Evolutionary conservation across 2,329 filamentous ascomycete genomes (phyloP).

Genomic region (Ceratocystis harringtonii): DNA sequence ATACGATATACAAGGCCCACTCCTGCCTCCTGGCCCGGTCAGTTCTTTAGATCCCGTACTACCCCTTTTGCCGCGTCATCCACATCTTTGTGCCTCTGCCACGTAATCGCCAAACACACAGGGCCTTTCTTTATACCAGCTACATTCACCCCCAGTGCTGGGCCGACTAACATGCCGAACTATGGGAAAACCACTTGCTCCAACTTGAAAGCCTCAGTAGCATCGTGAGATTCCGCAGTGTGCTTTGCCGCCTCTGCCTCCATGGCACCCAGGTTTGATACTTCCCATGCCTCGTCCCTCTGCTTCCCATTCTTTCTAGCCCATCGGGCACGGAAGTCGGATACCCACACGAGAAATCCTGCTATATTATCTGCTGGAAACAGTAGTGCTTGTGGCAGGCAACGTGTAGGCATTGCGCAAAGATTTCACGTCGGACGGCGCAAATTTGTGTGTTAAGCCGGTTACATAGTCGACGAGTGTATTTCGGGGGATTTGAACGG

Average conservation of each 20-base stretch:
- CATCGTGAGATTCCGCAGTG: neutral
- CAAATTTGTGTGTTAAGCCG: slow-evolving; percentile 24
- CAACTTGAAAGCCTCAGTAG: slow-evolving; percentile 24
- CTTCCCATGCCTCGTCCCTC: slow-evolving; percentile 33
- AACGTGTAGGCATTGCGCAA: neutral
- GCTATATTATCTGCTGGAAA: slow-evolving; percentile 31
- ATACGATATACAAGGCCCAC: neutral
- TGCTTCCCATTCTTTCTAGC: slow-evolving; percentile 28
- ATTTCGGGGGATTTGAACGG: slow-evolving; percentile 19
- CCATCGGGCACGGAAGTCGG: slow-evolving; percentile 31
- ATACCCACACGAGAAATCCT: slow-evolving; percentile 29
- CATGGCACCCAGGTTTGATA: slow-evolving; percentile 39
- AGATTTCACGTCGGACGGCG: slow-evolving; percentile 19
- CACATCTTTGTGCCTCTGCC: slow-evolving; percentile 25
- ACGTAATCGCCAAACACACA: slow-evolving; percentile 32
- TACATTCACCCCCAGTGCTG: slow-evolving; percentile 32
- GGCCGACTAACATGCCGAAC: slow-evolving; percentile 30
- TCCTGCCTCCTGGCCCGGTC: neutral
- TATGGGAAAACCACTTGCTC: slow-evolving; percentile 37
- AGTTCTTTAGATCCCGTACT: neutral
- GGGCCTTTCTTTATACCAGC: slow-evolving; percentile 30
- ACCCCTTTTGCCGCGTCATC: slow-evolving; percentile 1
- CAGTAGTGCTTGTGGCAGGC: neutral
- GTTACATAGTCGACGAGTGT: slow-evolving; percentile 30
- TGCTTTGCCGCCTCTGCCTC: slow-evolving; percentile 19